Conservation (phyloP, 2,329 filamentous ascomycete genomes). For the Verticillium nubilum region DNA sequence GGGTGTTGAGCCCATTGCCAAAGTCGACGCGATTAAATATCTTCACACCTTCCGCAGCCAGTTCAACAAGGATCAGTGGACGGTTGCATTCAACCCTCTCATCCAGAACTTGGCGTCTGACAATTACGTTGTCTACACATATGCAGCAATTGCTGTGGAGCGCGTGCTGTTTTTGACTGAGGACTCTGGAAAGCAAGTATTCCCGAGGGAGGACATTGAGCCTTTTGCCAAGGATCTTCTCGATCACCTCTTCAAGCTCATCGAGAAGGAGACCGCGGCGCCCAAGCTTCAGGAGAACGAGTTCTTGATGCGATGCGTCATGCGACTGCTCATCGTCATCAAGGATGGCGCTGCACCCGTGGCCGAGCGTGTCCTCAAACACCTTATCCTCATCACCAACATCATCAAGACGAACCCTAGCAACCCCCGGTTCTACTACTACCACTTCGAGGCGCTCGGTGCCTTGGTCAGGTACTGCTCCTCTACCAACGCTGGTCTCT, state of each 20-base stretch:
- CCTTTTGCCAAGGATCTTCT: slow-evolving; percentile 81
- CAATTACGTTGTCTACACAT: slow-evolving; percentile 97
- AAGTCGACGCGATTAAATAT: slow-evolving; percentile 97
- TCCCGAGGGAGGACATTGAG: slow-evolving; percentile 72
- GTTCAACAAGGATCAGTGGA: slow-evolving; percentile 87
- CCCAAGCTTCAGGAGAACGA: slow-evolving; percentile 98
- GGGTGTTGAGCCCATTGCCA: slow-evolving; percentile 74
- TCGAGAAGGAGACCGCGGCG: slow-evolving; percentile 77
- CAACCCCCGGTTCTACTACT: slow-evolving; percentile 98
- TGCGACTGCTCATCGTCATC: slow-evolving; percentile 94
- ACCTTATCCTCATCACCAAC: slow-evolving; percentile 83
- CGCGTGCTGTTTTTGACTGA: slow-evolving; percentile 80
- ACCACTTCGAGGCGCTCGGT: slow-evolving; percentile 91
- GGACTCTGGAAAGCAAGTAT: slow-evolving; percentile 69
- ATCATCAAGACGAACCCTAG: slow-evolving; percentile 93
- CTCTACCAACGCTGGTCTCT: slow-evolving; percentile 58
- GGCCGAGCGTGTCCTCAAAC: slow-evolving; percentile 71
- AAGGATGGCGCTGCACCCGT: slow-evolving; percentile 73
- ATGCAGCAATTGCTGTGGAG: slow-evolving; percentile 95
- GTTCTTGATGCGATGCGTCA: slow-evolving; percentile 97
- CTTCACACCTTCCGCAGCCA: slow-evolving; percentile 96
- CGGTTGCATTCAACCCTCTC: slow-evolving; percentile 78
- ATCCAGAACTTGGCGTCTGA: slow-evolving; percentile 85
- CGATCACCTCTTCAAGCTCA: slow-evolving; percentile 83
- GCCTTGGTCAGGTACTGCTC: slow-evolving; percentile 77